Evolutionary conservation across 345 rosid genomes (phyloP).

Genomic region (Mallotus nudiflorus): DNA sequence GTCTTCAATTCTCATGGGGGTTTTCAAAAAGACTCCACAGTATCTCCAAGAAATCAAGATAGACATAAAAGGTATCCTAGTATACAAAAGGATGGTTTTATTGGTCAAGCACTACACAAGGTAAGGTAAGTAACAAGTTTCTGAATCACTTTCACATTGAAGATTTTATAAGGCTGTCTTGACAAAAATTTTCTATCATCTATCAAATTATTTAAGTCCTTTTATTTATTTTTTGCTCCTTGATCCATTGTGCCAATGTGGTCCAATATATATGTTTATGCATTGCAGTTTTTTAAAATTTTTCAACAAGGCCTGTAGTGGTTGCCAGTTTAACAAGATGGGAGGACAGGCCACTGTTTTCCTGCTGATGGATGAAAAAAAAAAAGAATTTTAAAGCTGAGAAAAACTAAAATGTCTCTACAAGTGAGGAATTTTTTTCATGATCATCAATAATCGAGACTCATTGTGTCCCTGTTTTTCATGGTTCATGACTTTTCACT

Average conservation of each 20-base stretch:
- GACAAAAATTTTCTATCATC: not conserved
- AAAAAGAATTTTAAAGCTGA: not conserved
- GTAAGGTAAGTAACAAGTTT: constrained; percentile 55
- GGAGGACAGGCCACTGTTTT: not conserved
- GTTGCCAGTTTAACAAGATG: not conserved
- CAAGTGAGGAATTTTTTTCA: not conserved
- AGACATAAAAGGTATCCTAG: constrained; percentile 23
- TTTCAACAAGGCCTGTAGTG: not conserved
- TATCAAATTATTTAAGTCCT: not conserved
- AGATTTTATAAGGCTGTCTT: not conserved
- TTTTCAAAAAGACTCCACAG: constrained; percentile 16
- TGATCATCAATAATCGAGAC: not conserved
- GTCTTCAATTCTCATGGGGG: constrained; percentile 19
- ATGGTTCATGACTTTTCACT: not conserved
- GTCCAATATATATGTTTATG: not conserved
- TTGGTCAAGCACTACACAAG: constrained; percentile 49
- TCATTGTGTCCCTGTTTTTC: not conserved
- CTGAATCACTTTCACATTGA: constrained; percentile 4
- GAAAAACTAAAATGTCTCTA: not conserved
- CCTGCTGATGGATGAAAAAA: not conserved
- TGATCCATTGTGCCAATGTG: not conserved
- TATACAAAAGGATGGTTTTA: constrained; percentile 34
- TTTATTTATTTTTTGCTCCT: not conserved
- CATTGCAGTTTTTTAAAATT: not conserved
- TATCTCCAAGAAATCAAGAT: constrained; percentile 25